Conservation (phyloP, 345 rosid genomes). For the Lepidium aucheri region DNA sequence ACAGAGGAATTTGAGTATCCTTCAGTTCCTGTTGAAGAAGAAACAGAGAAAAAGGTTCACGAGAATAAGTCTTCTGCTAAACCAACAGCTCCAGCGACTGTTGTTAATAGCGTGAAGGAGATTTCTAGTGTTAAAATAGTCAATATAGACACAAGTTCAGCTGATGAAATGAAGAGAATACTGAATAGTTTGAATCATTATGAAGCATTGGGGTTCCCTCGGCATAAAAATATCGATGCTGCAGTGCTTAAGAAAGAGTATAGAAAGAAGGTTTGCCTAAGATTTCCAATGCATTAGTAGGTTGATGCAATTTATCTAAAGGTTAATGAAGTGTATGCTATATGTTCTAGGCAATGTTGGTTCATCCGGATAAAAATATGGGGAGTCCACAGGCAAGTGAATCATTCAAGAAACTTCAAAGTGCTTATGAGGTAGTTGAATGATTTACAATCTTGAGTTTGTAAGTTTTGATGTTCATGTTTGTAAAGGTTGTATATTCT, state of each 20-base stretch:
- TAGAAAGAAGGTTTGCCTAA: conserved; percentile 59
- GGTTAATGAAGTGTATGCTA: conserved; percentile 5
- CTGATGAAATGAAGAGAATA: conserved; percentile 87
- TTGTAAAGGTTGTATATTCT: not conserved
- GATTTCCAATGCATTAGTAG: not conserved
- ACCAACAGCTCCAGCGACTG: conserved; percentile 42
- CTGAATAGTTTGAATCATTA: conserved; percentile 66
- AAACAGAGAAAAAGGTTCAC: conserved; percentile 37
- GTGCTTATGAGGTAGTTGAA: conserved; percentile 80
- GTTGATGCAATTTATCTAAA: not conserved
- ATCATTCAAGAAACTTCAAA: conserved; percentile 94
- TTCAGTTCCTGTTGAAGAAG: conserved; percentile 46
- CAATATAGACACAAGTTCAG: conserved; percentile 47
- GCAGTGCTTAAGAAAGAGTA: conserved; percentile 72
- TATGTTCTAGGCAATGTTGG: conserved; percentile 84
- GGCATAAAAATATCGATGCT: conserved; percentile 59
- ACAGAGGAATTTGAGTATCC: conserved; percentile 51
- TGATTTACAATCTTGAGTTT: not conserved
- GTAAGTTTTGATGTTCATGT: not conserved
- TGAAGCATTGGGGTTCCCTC: conserved; percentile 71
- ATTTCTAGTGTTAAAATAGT: conserved; percentile 36
- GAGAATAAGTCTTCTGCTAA: conserved; percentile 59
- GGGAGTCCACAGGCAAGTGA: conserved; percentile 92
- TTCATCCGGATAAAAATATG: conserved; percentile 92
- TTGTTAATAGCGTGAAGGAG: conserved; percentile 43